A percentile compares a stretch with the other conserved stretches of the same genome.
Evolutionary conservation across 768 basidiomycete genomes (phyloP).

Genomic region (Termitomyces bulborhizus): DNA sequence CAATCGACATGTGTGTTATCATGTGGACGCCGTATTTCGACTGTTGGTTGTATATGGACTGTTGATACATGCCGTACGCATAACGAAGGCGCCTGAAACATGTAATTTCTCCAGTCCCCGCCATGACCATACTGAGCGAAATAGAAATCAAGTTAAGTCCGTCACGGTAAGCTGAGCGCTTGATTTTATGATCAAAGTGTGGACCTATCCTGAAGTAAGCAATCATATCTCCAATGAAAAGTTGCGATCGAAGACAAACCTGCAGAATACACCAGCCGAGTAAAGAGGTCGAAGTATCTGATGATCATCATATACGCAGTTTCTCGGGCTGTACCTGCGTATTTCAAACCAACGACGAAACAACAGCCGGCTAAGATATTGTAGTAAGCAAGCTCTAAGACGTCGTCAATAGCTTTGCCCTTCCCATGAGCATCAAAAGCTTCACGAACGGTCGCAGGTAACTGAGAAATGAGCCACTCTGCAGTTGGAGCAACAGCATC

Average conservation of each 20-base stretch:
- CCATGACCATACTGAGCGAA: conserved; percentile 90
- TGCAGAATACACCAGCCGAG: conserved; percentile 58
- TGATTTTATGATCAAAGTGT: conserved; percentile 84
- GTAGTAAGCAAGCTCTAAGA: conserved; percentile 85
- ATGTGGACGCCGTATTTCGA: conserved; percentile 88
- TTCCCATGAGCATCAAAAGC: conserved; percentile 50
- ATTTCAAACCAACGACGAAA: conserved; percentile 88
- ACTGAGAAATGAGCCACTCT: conserved; percentile 66
- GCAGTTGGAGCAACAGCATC: conserved; percentile 61
- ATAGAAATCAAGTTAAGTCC: conserved; percentile 85
- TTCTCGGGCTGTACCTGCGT: conserved; percentile 88
- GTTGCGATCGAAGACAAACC: conserved; percentile 36
- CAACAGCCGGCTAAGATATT: conserved; percentile 89
- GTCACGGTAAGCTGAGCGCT: conserved; percentile 80
- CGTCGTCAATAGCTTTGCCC: conserved; percentile 53
- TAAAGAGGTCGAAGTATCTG: conserved; percentile 75
- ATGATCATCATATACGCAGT: conserved; percentile 84
- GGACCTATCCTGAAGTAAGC: conserved; percentile 39
- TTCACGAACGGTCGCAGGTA: conserved; percentile 61
- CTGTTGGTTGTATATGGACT: conserved; percentile 50
- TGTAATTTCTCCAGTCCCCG: conserved; percentile 92
- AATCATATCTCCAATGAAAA: neutral
- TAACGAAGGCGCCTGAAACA: conserved; percentile 83
- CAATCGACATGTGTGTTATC: conserved; percentile 85
- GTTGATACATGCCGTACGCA: conserved; percentile 81